Conservation (phyloP, 2,329 filamentous ascomycete species). For the Epichloe hybrida region DNA sequence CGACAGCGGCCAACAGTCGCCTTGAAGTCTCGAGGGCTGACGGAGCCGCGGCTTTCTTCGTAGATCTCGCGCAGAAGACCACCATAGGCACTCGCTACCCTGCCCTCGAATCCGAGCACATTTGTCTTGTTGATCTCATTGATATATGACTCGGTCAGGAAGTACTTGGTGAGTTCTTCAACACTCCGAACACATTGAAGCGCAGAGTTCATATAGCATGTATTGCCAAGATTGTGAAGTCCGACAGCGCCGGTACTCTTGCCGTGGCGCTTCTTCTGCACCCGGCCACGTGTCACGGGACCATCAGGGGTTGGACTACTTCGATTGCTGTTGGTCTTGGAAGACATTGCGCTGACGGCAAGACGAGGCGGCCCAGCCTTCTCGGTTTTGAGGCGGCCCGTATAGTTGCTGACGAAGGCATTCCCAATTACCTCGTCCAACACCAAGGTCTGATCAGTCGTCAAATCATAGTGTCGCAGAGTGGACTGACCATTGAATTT, state of each 20-base stretch:
- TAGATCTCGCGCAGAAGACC: conserved; percentile 68
- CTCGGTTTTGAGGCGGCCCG: conserved; percentile 19
- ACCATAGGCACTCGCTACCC: conserved; percentile 76
- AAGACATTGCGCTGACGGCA: conserved; percentile 14
- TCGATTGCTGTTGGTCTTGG: conserved; percentile 39
- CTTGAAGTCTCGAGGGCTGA: conserved; percentile 74
- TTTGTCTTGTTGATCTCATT: conserved; percentile 76
- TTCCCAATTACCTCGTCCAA: conserved; percentile 64
- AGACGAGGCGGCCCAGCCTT: conserved; percentile 23
- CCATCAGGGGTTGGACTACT: conserved; percentile 52
- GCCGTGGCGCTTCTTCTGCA: conserved; percentile 55
- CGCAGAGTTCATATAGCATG: conserved; percentile 98
- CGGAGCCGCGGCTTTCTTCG: conserved; percentile 51
- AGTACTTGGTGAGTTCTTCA: conserved; percentile 86
- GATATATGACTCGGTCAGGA: conserved; percentile 61
- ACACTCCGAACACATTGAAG: conserved; percentile 89
- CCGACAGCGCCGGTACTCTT: conserved; percentile 66
- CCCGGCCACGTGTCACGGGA: conserved; percentile 56
- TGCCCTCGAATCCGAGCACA: conserved; percentile 70
- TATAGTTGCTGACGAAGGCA: conserved; percentile 41
- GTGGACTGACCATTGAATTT: conserved; percentile 67
- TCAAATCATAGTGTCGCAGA: conserved; percentile 52
- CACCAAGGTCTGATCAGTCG: conserved; percentile 63
- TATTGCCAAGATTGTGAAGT: conserved; percentile 84
- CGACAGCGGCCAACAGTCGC: conserved; percentile 66